Evolutionary conservation across 768 basidiomycete genomes (phyloP).

Genomic region (Xanthoconium stramineum): DNA sequence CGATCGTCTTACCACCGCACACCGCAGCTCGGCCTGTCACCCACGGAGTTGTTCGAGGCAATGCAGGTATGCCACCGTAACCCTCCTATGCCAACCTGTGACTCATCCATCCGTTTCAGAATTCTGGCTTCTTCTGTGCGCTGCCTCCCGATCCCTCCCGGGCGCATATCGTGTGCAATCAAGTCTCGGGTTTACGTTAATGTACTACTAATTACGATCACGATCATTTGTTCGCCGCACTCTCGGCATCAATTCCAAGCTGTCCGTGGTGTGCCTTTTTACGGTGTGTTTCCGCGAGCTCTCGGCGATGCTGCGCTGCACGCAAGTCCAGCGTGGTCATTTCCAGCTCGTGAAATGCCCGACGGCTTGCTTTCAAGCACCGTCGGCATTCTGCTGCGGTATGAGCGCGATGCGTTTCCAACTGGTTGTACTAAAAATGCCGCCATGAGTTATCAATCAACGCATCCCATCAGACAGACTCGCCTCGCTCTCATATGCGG

Average conservation of each 20-base stretch:
- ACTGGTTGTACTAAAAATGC: conserved; percentile 26
- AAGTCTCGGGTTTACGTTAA: conserved; percentile 44
- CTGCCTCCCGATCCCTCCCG: conserved; percentile 61
- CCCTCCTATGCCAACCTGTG: neutral
- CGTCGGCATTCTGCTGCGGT: conserved; percentile 40
- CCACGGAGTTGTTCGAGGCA: conserved; percentile 59
- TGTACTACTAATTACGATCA: conserved; percentile 24
- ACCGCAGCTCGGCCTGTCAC: conserved; percentile 57
- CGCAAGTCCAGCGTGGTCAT: conserved; percentile 57
- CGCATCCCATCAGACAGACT: conserved; percentile 4
- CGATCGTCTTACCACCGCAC: conserved; percentile 12
- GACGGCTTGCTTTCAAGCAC: conserved; percentile 39
- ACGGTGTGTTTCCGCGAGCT: conserved; percentile 54
- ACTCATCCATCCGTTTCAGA: conserved; percentile 35
- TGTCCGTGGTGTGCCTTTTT: conserved; percentile 61
- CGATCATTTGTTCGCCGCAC: conserved; percentile 21
- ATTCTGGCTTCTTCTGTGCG: conserved; percentile 65
- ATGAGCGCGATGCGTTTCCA: conserved; percentile 38
- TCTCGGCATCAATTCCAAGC: conserved; percentile 53
- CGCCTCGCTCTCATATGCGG: conserved; percentile 25
- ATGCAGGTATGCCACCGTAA: conserved; percentile 56
- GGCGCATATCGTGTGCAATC: conserved; percentile 69
- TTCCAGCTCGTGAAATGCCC: conserved; percentile 61
- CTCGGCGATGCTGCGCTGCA: conserved; percentile 55
- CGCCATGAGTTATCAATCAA: conserved; percentile 5